These are phyloP conservation scores for Garcia nutans DNA, from an alignment of 345 rosid species.

Conservation along the genomic window DNA sequence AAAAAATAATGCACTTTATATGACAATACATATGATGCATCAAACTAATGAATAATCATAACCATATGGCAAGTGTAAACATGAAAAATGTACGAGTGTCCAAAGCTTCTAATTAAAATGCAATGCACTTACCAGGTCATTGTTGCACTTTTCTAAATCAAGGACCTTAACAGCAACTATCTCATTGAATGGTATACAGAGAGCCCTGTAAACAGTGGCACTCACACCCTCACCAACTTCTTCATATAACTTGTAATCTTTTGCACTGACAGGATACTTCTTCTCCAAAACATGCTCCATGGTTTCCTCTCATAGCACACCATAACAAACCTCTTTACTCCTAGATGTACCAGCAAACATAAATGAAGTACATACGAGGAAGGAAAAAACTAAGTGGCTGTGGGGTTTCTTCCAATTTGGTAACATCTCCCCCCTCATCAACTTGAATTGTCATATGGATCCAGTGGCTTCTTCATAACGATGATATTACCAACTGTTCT, in stretches of 20 bases:
- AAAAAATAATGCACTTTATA: background rate
- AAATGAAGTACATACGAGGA: slow-evolving; percentile 27
- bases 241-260: slow-evolving; percentile 80
- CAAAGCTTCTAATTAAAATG: slow-evolving; percentile 11
- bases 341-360: slow-evolving; percentile 29
- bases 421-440: slow-evolving; percentile 54
- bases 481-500: background rate
- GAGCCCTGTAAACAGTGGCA: slow-evolving; percentile 83
- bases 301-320: slow-evolving; percentile 35
- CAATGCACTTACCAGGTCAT: slow-evolving; percentile 62
- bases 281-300: slow-evolving; percentile 69
- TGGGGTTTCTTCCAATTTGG: slow-evolving; percentile 65
- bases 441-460: slow-evolving; percentile 18
- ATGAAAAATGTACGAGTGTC: background rate
- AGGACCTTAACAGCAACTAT: slow-evolving; percentile 93
- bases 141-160: slow-evolving; percentile 95
- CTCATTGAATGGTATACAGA: slow-evolving; percentile 84
- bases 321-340: slow-evolving; percentile 40
- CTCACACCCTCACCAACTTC: slow-evolving; percentile 99
- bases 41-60: background rate
- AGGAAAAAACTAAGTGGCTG: slow-evolving; percentile 34
- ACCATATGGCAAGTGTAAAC: background rate
- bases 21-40: background rate
- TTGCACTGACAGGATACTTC: slow-evolving; percentile 65
- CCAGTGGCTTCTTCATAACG: slow-evolving; percentile 33